Evolutionary conservation across 2,329 filamentous ascomycete genomes (phyloP), one percentile per base, ranked within the genome.

Genomic region (Cylindrodendrum hubeiense): DNA sequence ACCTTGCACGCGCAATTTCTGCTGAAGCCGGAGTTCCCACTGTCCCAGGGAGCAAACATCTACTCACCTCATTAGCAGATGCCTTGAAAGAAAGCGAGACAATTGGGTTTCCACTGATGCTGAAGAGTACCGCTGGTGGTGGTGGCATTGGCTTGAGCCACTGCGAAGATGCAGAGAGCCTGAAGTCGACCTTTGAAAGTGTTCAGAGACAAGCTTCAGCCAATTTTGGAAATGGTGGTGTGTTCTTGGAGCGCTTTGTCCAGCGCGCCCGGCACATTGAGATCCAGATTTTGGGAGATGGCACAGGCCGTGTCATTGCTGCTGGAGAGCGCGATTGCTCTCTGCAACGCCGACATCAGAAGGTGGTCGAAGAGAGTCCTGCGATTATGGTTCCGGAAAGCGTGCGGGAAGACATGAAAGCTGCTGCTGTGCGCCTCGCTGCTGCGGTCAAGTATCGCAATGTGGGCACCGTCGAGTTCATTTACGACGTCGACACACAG

Each of bases 311-410:
- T 4, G 80, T 83, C 0, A 68, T 82, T 15, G 75, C 79, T 15
- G 71, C 81, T 1, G 80, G 82, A 5, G 84, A 87, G 53, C 75
- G 85, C 9, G 85, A 87, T 39, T 87, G 85, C 63, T 85, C 84
- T 5, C 70, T 87, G 2, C 84, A 87, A 53, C 72, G 85, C 6
- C 77, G 85, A 1, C 81, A 87, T 63, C 84, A 87, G 62, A 87
- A 87, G 63, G 79, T 87, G 3, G 76, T 87, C 1, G 85, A 87
- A 64, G 83, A 85, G 72, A 79, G 79, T 2, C 82, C 82, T 0
- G 80, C 78, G 6, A 58, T 72, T 0, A 78, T 80, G 51, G 70
- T 84, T 1, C 74, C 74, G 0, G 58, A 65, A 5, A 69, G 71
- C 3, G 68, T 78, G 1, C 71, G 82, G 0, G 34, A 69, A 10